Percentiles rank a stretch among this genome's conserved stretches.
phyloP scores from a whole-genome alignment of 1,284 basidiomycete species.

The Microbotryum silenes-acaulis region DNA sequence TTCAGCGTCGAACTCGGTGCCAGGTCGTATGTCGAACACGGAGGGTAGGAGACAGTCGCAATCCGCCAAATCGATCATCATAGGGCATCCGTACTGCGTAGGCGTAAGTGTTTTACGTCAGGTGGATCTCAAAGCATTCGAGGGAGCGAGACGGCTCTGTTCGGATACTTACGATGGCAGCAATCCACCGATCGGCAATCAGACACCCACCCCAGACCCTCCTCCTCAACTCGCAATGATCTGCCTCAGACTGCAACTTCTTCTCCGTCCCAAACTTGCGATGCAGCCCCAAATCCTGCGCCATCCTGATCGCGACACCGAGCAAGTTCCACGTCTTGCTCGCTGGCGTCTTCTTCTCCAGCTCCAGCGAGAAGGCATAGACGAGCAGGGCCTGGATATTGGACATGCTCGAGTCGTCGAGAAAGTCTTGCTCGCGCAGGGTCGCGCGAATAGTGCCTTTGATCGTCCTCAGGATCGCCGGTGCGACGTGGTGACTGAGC shows the following conservation, averaged over 20 bases:
- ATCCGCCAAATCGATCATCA: slow-evolving; percentile 85
- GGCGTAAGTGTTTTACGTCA: neutral
- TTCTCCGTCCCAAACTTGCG: slow-evolving; percentile 54
- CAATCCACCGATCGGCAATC: slow-evolving; percentile 71
- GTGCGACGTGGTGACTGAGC: slow-evolving; percentile 71
- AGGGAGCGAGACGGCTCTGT: neutral
- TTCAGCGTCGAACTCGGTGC: slow-evolving; percentile 25
- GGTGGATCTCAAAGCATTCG: neutral
- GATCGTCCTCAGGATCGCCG: slow-evolving; percentile 71
- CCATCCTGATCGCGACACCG: slow-evolving; percentile 45
- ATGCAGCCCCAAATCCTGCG: slow-evolving; percentile 81
- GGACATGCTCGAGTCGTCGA: slow-evolving; percentile 73
- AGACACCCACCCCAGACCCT: slow-evolving; percentile 85
- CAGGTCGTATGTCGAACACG: slow-evolving; percentile 51
- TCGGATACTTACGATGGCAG: slow-evolving; percentile 46
- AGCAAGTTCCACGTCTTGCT: slow-evolving; percentile 40
- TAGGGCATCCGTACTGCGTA: slow-evolving; percentile 71
- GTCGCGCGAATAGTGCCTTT: slow-evolving; percentile 60
- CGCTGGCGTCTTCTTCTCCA: slow-evolving; percentile 42
- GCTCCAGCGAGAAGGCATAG: slow-evolving; percentile 59
- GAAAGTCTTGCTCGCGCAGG: slow-evolving; percentile 70
- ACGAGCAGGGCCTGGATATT: slow-evolving; percentile 86
- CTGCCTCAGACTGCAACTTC: slow-evolving; percentile 30
- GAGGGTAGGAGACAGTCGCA: slow-evolving; percentile 78
- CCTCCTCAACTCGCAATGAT: slow-evolving; percentile 65